These are phyloP conservation scores for Sphaerobolus stellatus DNA, from an alignment of 1,284 basidiomycete species.

Conservation along the genomic window DNA sequence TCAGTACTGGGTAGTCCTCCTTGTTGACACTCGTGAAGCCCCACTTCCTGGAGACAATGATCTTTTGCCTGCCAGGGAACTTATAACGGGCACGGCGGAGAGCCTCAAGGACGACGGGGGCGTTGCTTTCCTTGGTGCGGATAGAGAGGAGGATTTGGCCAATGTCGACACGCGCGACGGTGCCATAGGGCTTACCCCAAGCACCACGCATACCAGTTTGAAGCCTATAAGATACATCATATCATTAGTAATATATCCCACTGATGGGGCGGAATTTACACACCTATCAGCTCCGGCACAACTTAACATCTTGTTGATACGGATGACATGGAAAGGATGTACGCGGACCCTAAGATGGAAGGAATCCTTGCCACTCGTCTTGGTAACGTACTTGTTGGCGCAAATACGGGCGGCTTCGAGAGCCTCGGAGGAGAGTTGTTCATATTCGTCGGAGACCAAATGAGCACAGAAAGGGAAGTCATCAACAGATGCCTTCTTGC, in stretches of 20 bases:
- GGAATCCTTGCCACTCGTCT: slow-evolving; percentile 97
- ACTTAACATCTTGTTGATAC: slow-evolving; percentile 99
- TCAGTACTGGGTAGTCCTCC: slow-evolving; percentile 86
- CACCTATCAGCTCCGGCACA: slow-evolving; percentile 97
- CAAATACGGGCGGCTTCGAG: slow-evolving; percentile 99
- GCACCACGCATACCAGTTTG: slow-evolving; percentile 99
- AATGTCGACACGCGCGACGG: slow-evolving; percentile 93
- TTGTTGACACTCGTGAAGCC: slow-evolving; percentile 96
- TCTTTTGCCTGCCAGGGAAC: slow-evolving; percentile 99
- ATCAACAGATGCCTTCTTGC: slow-evolving; percentile 93
- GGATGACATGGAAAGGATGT: slow-evolving; percentile 98
- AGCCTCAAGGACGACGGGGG: slow-evolving; percentile 91
- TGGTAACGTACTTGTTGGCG: slow-evolving; percentile 99
- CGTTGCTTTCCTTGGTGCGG: slow-evolving; percentile 89
- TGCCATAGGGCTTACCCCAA: slow-evolving; percentile 99
- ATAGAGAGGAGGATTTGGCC: slow-evolving; percentile 97
- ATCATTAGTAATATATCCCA: background rate
- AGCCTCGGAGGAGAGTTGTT: slow-evolving; percentile 95
- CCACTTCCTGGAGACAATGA: slow-evolving; percentile 97
- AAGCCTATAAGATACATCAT: slow-evolving; percentile 50
- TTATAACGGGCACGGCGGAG: slow-evolving; percentile 98
- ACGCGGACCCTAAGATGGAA: slow-evolving; percentile 98
- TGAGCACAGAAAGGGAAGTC: slow-evolving; percentile 98
- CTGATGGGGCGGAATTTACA: background rate
- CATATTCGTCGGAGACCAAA: slow-evolving; percentile 97